phyloP scores from a whole-genome alignment of 176 grass and related monocot genomes.

The Rhynchospora pubera region DNA sequence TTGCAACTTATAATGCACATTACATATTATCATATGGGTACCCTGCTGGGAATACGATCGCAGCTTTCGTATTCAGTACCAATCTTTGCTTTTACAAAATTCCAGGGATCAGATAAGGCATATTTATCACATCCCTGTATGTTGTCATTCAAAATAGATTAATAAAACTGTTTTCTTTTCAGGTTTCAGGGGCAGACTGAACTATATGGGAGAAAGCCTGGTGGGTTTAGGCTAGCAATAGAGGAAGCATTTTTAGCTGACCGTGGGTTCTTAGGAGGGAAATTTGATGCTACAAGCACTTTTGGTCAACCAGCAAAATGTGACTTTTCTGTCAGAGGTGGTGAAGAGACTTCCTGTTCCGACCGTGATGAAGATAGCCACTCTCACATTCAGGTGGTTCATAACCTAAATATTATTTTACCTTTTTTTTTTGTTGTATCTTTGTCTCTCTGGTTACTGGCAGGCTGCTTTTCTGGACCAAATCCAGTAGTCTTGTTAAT shows the following conservation, averaged over 20 bases:
- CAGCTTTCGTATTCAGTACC: background rate
- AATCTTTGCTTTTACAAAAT: background rate
- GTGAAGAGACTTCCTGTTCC: conserved; percentile 51
- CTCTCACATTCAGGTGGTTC: conserved; percentile 56
- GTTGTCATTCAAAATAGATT: background rate
- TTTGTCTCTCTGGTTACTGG: background rate
- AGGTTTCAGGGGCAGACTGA: conserved; percentile 89
- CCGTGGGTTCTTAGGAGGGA: conserved; percentile 64
- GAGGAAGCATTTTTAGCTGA: conserved; percentile 94
- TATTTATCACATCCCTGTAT: background rate
- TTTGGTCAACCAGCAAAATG: conserved; percentile 46
- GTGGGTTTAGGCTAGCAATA: conserved; percentile 66
- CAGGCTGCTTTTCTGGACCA: background rate
- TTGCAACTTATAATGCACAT: background rate
- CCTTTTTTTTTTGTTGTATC: background rate
- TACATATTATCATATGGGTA: background rate
- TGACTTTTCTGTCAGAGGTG: conserved; percentile 37
- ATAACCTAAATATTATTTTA: background rate
- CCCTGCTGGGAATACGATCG: background rate
- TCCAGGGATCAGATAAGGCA: background rate
- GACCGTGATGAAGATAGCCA: conserved; percentile 69
- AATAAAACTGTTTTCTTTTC: conserved; percentile 19
- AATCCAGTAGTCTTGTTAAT: background rate
- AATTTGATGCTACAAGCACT: conserved; percentile 38
- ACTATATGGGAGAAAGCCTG: conserved; percentile 59